phyloP scores from a whole-genome alignment of 768 basidiomycete species.

The Lactarius indigo region DNA sequence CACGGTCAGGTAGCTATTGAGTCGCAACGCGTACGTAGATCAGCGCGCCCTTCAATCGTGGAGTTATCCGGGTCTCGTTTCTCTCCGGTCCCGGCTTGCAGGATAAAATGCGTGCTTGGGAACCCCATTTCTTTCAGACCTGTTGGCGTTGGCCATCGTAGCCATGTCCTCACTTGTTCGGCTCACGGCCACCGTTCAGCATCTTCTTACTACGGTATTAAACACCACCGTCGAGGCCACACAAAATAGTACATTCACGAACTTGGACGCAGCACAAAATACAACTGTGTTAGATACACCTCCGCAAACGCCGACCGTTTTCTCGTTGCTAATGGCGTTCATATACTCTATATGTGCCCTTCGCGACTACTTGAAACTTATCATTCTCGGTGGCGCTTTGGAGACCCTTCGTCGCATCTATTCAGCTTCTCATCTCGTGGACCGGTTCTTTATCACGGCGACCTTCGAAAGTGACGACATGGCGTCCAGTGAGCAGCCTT shows the following conservation, averaged over 20 bases:
- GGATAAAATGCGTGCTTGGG: background rate
- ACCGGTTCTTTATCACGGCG: conserved; percentile 60
- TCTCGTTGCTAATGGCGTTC: conserved; percentile 40
- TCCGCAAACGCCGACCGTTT: conserved; percentile 22
- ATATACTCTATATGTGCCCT: conserved; percentile 54
- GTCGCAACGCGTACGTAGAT: too few species aligned
- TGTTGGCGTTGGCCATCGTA: background rate
- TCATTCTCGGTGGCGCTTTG: conserved; percentile 58
- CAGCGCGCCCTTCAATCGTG: too few species aligned
- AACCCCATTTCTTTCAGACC: background rate
- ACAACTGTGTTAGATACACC: background rate
- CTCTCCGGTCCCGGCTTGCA: background rate
- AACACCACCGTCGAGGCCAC: conserved; percentile 1
- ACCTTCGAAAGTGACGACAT: conserved; percentile 55
- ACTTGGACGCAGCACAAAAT: background rate
- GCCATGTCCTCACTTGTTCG: conserved; percentile 6
- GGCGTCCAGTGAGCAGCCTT: conserved; percentile 46
- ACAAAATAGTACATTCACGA: background rate
- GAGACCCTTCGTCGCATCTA: conserved; percentile 53
- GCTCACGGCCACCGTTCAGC: background rate
- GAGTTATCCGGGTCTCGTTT: background rate
- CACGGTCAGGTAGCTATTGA: too few species aligned
- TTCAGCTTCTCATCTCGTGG: conserved; percentile 42
- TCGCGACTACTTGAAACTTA: conserved; percentile 60
- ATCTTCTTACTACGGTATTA: background rate